Conservation (phyloP, 768 basidiomycete species). For the Lentinula guzmanii region DNA sequence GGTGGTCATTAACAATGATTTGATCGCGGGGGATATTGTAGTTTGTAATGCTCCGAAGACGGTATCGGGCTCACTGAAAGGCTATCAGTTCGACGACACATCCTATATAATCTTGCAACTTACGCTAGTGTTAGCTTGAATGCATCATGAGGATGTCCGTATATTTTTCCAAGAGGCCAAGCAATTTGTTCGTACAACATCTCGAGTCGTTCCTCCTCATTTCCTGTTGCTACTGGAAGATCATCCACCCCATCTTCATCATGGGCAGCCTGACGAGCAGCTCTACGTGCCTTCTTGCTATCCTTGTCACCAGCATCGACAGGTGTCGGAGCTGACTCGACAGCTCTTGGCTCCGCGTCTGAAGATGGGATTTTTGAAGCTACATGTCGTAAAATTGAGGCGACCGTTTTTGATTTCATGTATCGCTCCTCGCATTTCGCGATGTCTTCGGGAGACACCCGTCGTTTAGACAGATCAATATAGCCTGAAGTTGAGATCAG, state of each 20-base stretch:
- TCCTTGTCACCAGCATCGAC: conserved; percentile 39
- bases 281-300: conserved; percentile 39
- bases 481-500: conserved; percentile 56
- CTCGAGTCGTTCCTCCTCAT: conserved; percentile 78
- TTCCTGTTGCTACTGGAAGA: conserved; percentile 21
- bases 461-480: conserved; percentile 97
- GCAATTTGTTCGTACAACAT: conserved; percentile 84
- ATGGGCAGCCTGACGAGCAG: conserved; percentile 36
- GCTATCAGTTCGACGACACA: background rate
- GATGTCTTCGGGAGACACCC: conserved; percentile 97
- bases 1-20: conserved; percentile 63
- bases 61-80: conserved; percentile 43
- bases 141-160: conserved; percentile 94
- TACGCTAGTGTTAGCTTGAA: conserved; percentile 96
- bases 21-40: conserved; percentile 50
- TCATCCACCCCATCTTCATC: conserved; percentile 39
- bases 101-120: conserved; percentile 19
- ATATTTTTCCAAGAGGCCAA: conserved; percentile 90
- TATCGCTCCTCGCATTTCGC: conserved; percentile 98
- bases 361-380: conserved; percentile 69
- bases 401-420: conserved; percentile 96
- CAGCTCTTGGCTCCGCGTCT: conserved; percentile 26
- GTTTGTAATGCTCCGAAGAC: conserved; percentile 70
- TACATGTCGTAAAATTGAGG: conserved; percentile 89
- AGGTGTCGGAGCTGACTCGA: conserved; percentile 12